Evolutionary conservation across 2,329 filamentous ascomycete species (phyloP).

Genomic region (Bipolaris sorokiniana): DNA sequence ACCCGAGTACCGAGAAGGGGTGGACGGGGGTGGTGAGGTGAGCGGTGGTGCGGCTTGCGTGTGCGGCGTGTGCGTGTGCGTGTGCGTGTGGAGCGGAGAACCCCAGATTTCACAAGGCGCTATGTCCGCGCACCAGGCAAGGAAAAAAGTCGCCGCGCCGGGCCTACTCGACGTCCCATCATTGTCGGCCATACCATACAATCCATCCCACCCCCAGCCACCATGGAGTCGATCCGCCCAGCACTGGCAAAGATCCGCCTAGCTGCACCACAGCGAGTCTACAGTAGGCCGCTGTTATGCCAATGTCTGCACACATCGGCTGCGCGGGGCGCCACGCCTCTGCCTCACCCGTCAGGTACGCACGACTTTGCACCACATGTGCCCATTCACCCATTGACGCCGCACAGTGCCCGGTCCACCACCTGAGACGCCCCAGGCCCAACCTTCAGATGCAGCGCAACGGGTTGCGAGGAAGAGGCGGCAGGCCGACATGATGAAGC

Average conservation of each 20-base stretch:
- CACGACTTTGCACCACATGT: background rate
- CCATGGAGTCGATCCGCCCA: slow-evolving; percentile 42
- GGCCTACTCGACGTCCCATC: background rate
- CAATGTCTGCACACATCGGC: slow-evolving; percentile 53
- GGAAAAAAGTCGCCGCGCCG: slow-evolving; percentile 12
- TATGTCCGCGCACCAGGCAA: background rate
- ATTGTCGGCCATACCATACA: too few species aligned
- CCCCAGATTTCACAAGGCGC: slow-evolving; percentile 14
- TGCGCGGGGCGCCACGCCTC: slow-evolving; percentile 58
- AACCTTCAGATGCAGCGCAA: slow-evolving; percentile 56
- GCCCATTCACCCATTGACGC: slow-evolving; percentile 5
- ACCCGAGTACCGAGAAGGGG: slow-evolving; percentile 1
- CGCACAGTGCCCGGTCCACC: slow-evolving; percentile 61
- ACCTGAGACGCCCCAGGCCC: slow-evolving; percentile 61
- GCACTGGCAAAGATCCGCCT: slow-evolving; percentile 30
- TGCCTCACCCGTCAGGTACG: slow-evolving; percentile 58
- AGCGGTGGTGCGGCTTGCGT: background rate
- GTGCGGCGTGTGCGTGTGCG: slow-evolving; percentile 2
- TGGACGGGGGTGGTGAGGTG: background rate
- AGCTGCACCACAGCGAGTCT: slow-evolving; percentile 22
- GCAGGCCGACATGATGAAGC: slow-evolving; percentile 57
- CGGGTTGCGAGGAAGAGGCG: slow-evolving; percentile 56
- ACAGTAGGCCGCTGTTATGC: slow-evolving; percentile 29
- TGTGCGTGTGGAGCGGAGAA: slow-evolving; percentile 16
- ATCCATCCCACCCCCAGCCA: slow-evolving; percentile 4